Base-by-base conservation (phyloP, 495 filamentous ascomycete genomes). In the Aspergillus homomorphus region DNA sequence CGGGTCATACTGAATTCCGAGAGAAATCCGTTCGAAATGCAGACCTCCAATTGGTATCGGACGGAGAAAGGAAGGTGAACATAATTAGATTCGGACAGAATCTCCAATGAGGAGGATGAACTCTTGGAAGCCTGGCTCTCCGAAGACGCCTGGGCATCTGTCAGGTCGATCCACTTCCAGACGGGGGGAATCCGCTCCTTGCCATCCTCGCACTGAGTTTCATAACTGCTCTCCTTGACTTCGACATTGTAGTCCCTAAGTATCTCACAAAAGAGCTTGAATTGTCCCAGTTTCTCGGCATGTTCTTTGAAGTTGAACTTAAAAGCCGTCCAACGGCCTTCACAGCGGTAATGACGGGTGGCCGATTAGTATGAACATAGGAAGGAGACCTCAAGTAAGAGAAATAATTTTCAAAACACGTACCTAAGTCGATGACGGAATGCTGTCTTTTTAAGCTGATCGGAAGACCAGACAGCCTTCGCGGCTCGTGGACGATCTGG, bases 21-120 rank as follows among this genome's bases (percentile, higher is more conserved):
- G n/a, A 98, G 73, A n/a, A 81, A 74, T 0, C 86, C 84, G 20
- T 89, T 81, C 0, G 92, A 96, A 9, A 98, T 79, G 67, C 93
- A 97, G 0, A 90, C 92, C 70, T 98, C 92, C 0, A 98, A 81
- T 70, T 96, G 93, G 65, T 98, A 98, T 9, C 90, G 84, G 2
- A 93, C 83, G 1, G 84, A 68, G 49, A 92, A 97, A 0, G 84
- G 75, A 4, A 98, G 77, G 21, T 74, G 58, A 1, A 78, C 54
- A 55, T 71, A 72, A 0, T 71, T 65, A 4, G 77, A 61, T 24
- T 81, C 60, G 1, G 65, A 64, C 46, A 69, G 59, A 14, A 64
- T 58, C 51, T 69, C 59, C 64, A 79, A 53, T 59, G 75, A 58
- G 53, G 74, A 68, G 48, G 48, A 59, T 21, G 42, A n/a, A n/a